A percentile compares a stretch with the other conserved stretches of the same genome.
Conservation (phyloP, 805 yeast species). For the Kazachstania taianensis region DNA sequence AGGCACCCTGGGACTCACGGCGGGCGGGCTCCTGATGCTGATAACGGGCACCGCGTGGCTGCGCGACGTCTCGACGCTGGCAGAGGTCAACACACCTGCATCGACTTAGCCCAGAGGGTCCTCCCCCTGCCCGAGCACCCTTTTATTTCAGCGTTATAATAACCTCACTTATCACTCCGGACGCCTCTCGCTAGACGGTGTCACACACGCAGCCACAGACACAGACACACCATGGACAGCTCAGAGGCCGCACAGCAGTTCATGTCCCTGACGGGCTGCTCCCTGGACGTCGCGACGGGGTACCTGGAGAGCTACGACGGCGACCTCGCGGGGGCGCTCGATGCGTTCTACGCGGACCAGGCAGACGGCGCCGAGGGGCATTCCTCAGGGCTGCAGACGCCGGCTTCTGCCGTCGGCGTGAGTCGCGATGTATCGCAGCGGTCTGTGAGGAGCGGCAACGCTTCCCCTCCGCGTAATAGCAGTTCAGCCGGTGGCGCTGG, state of each 20-base stretch:
- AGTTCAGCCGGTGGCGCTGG: background rate
- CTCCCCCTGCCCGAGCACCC: background rate
- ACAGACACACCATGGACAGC: slow-evolving; percentile 1
- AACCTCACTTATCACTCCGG: no score
- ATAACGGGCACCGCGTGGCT: slow-evolving; percentile 74
- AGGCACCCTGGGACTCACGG: slow-evolving; percentile 35
- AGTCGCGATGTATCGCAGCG: background rate
- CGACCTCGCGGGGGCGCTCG: slow-evolving; percentile 21
- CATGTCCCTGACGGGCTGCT: slow-evolving; percentile 31
- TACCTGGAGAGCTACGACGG: slow-evolving; percentile 27
- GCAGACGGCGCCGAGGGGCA: slow-evolving; percentile 4
- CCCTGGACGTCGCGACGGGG: slow-evolving; percentile 31
- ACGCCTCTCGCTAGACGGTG: no score
- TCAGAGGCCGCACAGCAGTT: slow-evolving; percentile 22
- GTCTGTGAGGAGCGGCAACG: background rate
- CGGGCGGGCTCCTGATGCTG: slow-evolving; percentile 60
- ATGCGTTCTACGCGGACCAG: slow-evolving; percentile 19
- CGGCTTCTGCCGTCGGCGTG: background rate
- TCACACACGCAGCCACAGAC: no score
- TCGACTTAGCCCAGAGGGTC: background rate
- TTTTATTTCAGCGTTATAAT: no score
- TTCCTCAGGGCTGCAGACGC: background rate
- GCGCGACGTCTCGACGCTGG: slow-evolving; percentile 55
- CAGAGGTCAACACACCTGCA: slow-evolving; percentile 31
- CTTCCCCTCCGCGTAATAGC: no score